These are phyloP conservation scores for Taxillus chinensis DNA, from an alignment of 164 flowering plant species.

Conservation along the genomic window DNA sequence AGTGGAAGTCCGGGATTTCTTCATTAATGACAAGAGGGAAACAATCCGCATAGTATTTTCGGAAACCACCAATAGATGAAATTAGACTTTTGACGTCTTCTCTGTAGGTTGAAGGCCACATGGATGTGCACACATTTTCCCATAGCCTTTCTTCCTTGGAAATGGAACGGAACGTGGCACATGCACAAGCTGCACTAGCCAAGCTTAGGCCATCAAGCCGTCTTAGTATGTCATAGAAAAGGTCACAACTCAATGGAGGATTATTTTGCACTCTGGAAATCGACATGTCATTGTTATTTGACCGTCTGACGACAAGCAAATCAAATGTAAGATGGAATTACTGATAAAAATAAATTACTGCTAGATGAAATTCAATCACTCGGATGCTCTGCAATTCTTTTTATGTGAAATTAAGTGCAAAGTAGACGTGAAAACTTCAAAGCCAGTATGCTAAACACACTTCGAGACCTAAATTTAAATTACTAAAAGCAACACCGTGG, in stretches of 20 bases:
- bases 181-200: constrained; percentile 84
- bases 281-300: constrained; percentile 21
- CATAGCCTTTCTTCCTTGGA: constrained; percentile 78
- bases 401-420: no score
- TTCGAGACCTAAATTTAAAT: no score
- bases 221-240: constrained; percentile 77
- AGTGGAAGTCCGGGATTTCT: constrained; percentile 47
- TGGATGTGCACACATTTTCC: constrained; percentile 74
- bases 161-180: constrained; percentile 73
- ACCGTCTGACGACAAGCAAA: constrained; percentile 21
- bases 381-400: no score
- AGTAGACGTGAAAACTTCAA: no score
- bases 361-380: no score
- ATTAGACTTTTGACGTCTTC: constrained; percentile 71
- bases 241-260: constrained; percentile 55
- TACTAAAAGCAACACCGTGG: no score
- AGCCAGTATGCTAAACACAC: no score
- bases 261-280: constrained; percentile 32
- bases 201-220: constrained; percentile 85
- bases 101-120: constrained; percentile 89
- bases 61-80: constrained; percentile 62
- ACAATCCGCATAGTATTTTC: constrained; percentile 86
- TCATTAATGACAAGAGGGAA: constrained; percentile 85
- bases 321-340: neutral
- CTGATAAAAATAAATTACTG: no score